Percentiles rank a stretch among this genome's conserved stretches.
Evolutionary conservation across 352 stramenopile species (phyloP).

Genomic region (Elongisporangium undulatum): DNA sequence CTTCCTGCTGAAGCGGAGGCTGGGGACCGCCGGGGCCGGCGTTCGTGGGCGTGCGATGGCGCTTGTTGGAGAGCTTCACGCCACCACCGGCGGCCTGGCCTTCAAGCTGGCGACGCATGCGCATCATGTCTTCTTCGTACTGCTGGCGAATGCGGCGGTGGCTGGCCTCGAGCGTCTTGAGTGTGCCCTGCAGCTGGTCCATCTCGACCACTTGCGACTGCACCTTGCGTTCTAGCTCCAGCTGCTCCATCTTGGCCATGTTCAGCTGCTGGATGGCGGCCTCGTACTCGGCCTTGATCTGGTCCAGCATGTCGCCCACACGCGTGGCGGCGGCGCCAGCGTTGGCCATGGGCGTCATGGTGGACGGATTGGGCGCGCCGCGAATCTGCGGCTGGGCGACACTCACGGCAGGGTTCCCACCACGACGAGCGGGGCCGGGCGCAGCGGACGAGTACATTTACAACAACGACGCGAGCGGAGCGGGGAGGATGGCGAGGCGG

Average conservation of each 20-base stretch:
- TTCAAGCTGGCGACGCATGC: conserved; percentile 79
- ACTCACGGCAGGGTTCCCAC: conserved; percentile 59
- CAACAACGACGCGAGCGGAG: conserved; percentile 1
- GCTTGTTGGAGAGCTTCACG: conserved; percentile 54
- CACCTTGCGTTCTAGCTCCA: conserved; percentile 87
- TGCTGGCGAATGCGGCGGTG: conserved; percentile 79
- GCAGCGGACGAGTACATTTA: conserved; percentile 70
- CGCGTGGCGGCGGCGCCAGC: conserved; percentile 40
- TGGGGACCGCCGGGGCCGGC: conserved; percentile 9
- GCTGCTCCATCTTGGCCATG: conserved; percentile 85
- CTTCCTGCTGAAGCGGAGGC: conserved; percentile 38
- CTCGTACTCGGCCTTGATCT: conserved; percentile 83
- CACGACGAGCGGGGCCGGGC: conserved; percentile 48
- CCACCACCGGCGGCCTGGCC: conserved; percentile 22
- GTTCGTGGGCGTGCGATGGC: conserved; percentile 40
- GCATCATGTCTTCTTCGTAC: conserved; percentile 84
- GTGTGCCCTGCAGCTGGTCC: conserved; percentile 86
- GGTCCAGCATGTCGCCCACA: conserved; percentile 80
- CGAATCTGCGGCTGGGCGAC: conserved; percentile 57
- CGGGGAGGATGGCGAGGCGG: not conserved
- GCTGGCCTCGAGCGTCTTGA: conserved; percentile 81
- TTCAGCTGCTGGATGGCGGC: conserved; percentile 81
- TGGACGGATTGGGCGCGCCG: conserved; percentile 36
- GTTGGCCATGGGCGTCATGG: conserved; percentile 39
- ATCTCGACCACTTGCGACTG: conserved; percentile 84